Evolutionary conservation across 208 protist species (phyloP).

Genomic region (Endotrypanum monterogeii): DNA sequence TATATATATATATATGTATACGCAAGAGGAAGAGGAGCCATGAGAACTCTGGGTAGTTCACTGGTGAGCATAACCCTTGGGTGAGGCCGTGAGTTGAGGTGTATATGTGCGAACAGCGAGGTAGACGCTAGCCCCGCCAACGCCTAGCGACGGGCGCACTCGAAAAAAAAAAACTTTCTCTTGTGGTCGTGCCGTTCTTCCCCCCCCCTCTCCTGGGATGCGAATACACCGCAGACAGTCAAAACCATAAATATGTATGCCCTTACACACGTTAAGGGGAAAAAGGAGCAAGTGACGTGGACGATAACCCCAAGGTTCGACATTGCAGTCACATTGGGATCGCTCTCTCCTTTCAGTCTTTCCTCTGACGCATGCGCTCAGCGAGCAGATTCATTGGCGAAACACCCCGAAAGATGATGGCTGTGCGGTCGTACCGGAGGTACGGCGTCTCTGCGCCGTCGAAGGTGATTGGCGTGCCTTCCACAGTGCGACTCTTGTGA

Average conservation of each 20-base stretch:
- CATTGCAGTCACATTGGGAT: neutral
- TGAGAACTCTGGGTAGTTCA: neutral
- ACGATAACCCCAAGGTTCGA: neutral
- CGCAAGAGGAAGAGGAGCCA: neutral
- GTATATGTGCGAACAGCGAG: neutral
- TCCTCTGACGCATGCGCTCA: constrained; percentile 33
- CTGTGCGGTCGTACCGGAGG: constrained; percentile 61
- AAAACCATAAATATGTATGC: too few species aligned
- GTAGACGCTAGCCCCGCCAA: neutral
- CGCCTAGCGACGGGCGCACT: neutral
- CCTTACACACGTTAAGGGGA: neutral
- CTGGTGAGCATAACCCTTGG: neutral
- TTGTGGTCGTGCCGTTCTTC: too few species aligned
- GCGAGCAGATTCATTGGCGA: constrained; percentile 78
- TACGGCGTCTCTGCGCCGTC: constrained; percentile 61
- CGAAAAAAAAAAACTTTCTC: too few species aligned
- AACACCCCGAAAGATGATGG: constrained; percentile 79
- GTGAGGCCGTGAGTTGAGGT: neutral
- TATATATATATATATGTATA: too few species aligned
- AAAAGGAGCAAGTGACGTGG: neutral
- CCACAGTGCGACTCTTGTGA: constrained; percentile 46
- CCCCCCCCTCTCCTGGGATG: too few species aligned
- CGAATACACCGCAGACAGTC: too few species aligned
- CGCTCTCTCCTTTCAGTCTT: neutral
- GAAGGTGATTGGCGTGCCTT: constrained; percentile 65